Evolutionary conservation across 352 stramenopile genomes (phyloP).

Genomic region (Pythium utonaiense): DNA sequence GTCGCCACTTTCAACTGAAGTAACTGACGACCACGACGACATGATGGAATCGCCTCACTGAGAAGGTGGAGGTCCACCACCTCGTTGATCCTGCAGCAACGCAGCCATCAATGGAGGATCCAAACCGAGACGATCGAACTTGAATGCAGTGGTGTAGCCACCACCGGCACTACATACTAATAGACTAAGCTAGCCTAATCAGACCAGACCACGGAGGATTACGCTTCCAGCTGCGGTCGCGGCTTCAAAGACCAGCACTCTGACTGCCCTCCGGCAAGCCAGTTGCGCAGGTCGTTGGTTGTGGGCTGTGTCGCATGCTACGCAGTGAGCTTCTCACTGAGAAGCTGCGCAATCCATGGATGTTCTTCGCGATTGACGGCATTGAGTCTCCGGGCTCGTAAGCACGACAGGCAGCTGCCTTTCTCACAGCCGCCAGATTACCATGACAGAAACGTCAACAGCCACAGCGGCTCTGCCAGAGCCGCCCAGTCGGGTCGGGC

Average conservation of each 20-base stretch:
- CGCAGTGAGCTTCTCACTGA: neutral
- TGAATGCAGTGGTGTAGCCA: too few relatives aligned
- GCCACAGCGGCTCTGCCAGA: neutral
- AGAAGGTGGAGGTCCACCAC: too few relatives aligned
- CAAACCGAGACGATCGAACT: too few relatives aligned
- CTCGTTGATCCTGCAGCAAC: too few relatives aligned
- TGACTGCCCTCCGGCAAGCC: neutral
- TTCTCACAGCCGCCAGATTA: neutral
- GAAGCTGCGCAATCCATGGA: neutral
- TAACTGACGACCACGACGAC: too few relatives aligned
- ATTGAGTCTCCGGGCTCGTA: too few relatives aligned
- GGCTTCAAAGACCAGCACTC: neutral
- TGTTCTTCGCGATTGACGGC: too few relatives aligned
- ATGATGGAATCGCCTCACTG: too few relatives aligned
- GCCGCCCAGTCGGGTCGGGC: neutral
- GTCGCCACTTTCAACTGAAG: too few relatives aligned
- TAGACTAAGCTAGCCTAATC: neutral
- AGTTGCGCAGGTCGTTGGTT: neutral
- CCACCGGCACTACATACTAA: too few relatives aligned
- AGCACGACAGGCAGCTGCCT: neutral
- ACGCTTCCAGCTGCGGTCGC: neutral
- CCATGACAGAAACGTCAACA: neutral
- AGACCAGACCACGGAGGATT: neutral
- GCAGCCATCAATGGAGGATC: too few relatives aligned
- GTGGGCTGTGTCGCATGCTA: neutral